phyloP scores from a whole-genome alignment of 345 rosid genomes.

The Eutrema yunnanense region DNA sequence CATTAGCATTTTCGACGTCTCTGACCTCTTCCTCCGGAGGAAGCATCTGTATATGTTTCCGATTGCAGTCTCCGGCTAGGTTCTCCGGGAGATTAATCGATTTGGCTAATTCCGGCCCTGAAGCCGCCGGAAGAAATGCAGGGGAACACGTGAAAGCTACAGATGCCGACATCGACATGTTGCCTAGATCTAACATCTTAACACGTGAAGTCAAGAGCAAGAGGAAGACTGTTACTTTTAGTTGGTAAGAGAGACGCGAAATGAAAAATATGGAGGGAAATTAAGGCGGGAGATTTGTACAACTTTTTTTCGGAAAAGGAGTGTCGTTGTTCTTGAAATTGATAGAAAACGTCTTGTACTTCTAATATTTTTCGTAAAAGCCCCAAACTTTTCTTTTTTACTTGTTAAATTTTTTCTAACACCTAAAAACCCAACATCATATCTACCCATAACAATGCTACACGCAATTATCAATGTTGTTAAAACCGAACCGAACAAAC shows the following conservation, averaged over 20 bases:
- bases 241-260: not conserved
- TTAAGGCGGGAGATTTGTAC: conserved; percentile 26
- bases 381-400: not conserved
- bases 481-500: conserved; percentile 6
- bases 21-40: conserved; percentile 7
- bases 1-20: not conserved
- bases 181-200: conserved; percentile 59
- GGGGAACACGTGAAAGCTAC: conserved; percentile 38
- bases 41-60: conserved; percentile 6
- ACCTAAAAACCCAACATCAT: not conserved
- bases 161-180: conserved; percentile 37
- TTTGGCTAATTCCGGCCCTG: conserved; percentile 26
- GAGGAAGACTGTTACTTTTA: not conserved
- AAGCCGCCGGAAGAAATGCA: conserved; percentile 19
- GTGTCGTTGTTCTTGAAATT: not conserved
- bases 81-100: conserved; percentile 16
- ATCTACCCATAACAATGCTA: not conserved
- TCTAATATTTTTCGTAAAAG: not conserved
- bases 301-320: not conserved
- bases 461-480: not conserved
- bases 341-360: not conserved
- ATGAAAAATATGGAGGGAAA: conserved; percentile 26
- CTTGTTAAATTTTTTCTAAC: not conserved
- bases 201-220: not conserved
- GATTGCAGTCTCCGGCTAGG: conserved; percentile 25